These are phyloP conservation scores for Alliaria petiolata DNA, from an alignment of 345 rosid species.

Conservation along the genomic window DNA sequence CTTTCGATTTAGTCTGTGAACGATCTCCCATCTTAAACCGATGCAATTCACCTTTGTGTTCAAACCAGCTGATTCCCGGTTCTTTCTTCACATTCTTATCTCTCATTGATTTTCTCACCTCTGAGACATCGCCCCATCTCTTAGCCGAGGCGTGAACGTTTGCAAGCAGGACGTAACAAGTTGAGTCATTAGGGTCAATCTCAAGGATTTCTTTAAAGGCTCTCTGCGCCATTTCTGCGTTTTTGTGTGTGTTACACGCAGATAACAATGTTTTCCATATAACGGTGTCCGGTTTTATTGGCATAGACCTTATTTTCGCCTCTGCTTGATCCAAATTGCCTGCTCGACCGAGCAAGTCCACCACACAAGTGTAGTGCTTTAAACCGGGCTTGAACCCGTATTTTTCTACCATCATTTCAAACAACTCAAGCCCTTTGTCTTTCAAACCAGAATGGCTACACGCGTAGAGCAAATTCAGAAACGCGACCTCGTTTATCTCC, in stretches of 20 bases:
- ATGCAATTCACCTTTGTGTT: slow-evolving; percentile 53
- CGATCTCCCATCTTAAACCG: slow-evolving; percentile 63
- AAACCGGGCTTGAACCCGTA: slow-evolving; percentile 50
- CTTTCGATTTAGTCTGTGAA: slow-evolving; percentile 46
- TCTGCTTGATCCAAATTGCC: slow-evolving; percentile 67
- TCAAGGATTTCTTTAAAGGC: slow-evolving; percentile 51
- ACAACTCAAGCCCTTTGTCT: slow-evolving; percentile 57
- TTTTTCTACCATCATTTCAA: slow-evolving; percentile 48
- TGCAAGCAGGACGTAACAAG: slow-evolving; percentile 66
- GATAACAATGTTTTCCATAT: slow-evolving; percentile 81
- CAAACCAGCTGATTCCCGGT: slow-evolving; percentile 80
- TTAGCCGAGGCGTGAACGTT: slow-evolving; percentile 61
- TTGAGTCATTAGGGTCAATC: slow-evolving; percentile 63
- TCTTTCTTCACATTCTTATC: slow-evolving; percentile 67
- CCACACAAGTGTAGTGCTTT: slow-evolving; percentile 65
- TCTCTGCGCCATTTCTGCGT: slow-evolving; percentile 52
- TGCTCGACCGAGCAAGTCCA: slow-evolving; percentile 67
- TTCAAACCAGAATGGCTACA: slow-evolving; percentile 75
- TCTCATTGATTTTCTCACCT: slow-evolving; percentile 60
- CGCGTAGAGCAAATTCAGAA: slow-evolving; percentile 72
- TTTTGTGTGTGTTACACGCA: slow-evolving; percentile 63
- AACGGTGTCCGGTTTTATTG: slow-evolving; percentile 49
- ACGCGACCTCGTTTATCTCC: slow-evolving; percentile 55
- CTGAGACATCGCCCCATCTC: slow-evolving; percentile 65
- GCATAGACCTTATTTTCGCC: slow-evolving; percentile 61